Evolutionary conservation across 148 eudicot genomes (phyloP), one percentile per base, ranked within the genome.

Genomic region (Chenopodium quinoa): DNA sequence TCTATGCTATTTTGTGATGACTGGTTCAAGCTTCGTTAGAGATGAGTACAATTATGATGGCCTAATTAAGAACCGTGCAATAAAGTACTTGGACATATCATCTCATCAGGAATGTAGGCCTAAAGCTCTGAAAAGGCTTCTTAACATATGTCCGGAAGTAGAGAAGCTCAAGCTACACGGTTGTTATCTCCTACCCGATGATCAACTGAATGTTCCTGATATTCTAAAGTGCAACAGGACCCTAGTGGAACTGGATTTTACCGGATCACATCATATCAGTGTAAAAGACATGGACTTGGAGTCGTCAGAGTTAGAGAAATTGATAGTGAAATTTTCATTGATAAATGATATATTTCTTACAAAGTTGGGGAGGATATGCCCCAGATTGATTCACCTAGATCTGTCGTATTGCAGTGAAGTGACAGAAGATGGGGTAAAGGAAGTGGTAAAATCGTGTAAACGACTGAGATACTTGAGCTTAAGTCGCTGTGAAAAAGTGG

Each of bases 391-490:
- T 20, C 79, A 83, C 50, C 75, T 83, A 63, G n/a, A 83, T 68
- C 48, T 83, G 75, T 14, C 9, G 19, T 71, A 81, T 3, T 81
- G 84, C 27, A 20, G 74, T 25, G 29, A 78, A 22, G 17, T 85
- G 71, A 85, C 87, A 63, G 78, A 78, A 72, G 75, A 74, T 60
- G 84, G 87, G 52, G 76, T 85, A n/a, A 81, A 75, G 76, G 66
- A 72, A 56, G 71, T 81, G 56, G 71, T 74, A 34, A 68, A 32
- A 74, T 73, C 77, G 17, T 85, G 87, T 63, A 66, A 22, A 68
- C 78, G 75, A 73, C 81, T 85, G 40, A 73, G 79, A 58, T 81
- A 19, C 70, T 73, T 85, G 9, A 78, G 20, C 50, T 65, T 78
- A 69, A 52, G 76, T 81, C 75, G 48, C 8, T 81, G 87, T 47